phyloP scores from a whole-genome alignment of 345 rosid species.

The Mangifera indica region DNA sequence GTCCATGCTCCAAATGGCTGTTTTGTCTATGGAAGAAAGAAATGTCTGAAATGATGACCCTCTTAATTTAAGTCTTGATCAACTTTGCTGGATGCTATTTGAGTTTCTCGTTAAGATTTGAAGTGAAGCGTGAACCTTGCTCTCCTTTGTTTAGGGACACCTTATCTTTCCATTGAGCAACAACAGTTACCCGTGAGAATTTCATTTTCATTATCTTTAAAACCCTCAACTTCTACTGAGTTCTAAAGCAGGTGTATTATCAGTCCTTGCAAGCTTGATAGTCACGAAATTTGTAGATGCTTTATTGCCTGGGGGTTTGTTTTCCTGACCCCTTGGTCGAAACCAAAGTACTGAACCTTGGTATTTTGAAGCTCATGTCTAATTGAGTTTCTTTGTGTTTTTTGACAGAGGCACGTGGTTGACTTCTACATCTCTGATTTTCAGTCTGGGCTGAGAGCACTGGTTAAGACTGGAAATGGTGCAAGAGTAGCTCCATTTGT shows the following conservation, averaged over 20 bases:
- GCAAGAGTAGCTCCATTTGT: slow-evolving; percentile 84
- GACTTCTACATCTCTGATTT: slow-evolving; percentile 99
- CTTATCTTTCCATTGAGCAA: background rate
- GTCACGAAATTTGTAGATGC: background rate
- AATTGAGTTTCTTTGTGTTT: background rate
- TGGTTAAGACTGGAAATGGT: slow-evolving; percentile 88
- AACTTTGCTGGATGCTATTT: too few relatives aligned
- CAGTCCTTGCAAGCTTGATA: background rate
- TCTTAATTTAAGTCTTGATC: background rate
- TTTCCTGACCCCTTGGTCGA: background rate
- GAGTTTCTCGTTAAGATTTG: background rate
- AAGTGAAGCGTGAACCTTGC: background rate
- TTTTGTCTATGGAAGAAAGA: background rate
- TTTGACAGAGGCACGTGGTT: slow-evolving; percentile 81
- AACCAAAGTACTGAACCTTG: background rate
- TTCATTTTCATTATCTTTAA: too few relatives aligned
- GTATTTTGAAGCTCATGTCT: background rate
- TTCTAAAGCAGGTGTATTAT: background rate
- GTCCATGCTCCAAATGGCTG: background rate
- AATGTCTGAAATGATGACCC: background rate
- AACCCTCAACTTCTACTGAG: background rate
- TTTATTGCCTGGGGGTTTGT: too few relatives aligned
- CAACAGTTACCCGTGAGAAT: background rate
- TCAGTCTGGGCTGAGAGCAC: slow-evolving; percentile 93
- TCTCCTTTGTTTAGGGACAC: background rate